Conservation (phyloP, 2,329 filamentous ascomycete genomes). For the Lasiodiplodia gonubiensis region DNA sequence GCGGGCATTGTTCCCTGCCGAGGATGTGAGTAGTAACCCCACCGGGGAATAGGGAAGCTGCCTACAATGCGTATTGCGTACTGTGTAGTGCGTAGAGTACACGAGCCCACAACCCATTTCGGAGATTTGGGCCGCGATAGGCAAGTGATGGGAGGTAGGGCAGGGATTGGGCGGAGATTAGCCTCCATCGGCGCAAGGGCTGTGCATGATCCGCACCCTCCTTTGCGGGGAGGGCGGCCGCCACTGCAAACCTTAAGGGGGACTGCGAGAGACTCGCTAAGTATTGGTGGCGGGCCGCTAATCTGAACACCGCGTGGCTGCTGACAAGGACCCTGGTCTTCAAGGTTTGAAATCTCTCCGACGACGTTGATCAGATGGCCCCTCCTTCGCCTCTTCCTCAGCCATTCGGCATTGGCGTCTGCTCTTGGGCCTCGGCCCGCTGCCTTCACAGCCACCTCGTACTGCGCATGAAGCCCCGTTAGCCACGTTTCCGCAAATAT, state of each 20-base stretch:
- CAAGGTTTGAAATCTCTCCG: not conserved
- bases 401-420: slow-evolving; percentile 2
- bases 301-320: not conserved
- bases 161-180: slow-evolving; percentile 9
- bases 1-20: not conserved
- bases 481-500: not conserved
- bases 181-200: slow-evolving; percentile 10
- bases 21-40: not conserved
- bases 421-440: slow-evolving; percentile 8
- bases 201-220: not conserved
- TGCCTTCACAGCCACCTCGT: not conserved
- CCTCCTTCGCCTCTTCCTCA: not conserved
- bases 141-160: slow-evolving; percentile 7
- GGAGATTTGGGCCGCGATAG: slow-evolving; percentile 11
- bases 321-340: not conserved
- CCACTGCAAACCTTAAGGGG: not conserved
- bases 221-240: not conserved
- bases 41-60: not conserved
- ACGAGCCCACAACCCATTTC: not conserved
- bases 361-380: not conserved
- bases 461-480: not conserved
- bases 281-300: slow-evolving; percentile 3
- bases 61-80: not conserved
- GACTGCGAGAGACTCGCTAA: not conserved
- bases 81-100: not conserved